Conservation (phyloP, 2,329 filamentous ascomycete species). For the Chaetomium sp. region DNA sequence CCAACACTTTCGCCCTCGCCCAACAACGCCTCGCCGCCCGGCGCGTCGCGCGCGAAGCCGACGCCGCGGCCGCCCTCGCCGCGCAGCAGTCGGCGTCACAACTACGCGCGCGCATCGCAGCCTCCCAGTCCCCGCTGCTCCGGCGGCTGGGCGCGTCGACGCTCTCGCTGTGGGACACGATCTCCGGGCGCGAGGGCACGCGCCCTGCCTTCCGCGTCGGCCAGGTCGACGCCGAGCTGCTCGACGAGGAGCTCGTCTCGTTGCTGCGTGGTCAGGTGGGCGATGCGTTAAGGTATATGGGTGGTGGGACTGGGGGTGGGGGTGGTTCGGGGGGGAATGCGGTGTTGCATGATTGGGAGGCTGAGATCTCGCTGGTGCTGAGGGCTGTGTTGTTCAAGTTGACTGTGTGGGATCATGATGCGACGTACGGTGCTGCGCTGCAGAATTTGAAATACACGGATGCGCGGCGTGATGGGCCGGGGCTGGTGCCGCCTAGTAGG, state of each 20-base stretch:
- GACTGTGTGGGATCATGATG: conserved; percentile 93
- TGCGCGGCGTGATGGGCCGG: conserved; percentile 65
- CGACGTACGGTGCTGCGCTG: conserved; percentile 88
- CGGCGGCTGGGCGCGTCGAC: conserved; percentile 60
- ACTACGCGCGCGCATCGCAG: conserved; percentile 50
- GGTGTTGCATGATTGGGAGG: conserved; percentile 80
- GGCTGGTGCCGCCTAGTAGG: conserved; percentile 70
- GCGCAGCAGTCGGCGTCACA: conserved; percentile 46
- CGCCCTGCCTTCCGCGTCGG: conserved; percentile 88
- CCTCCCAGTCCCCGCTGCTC: conserved; percentile 57
- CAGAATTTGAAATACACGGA: conserved; percentile 92
- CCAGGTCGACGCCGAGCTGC: conserved; percentile 91
- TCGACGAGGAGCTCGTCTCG: conserved; percentile 90
- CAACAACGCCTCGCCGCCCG: conserved; percentile 84
- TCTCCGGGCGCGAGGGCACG: conserved; percentile 75
- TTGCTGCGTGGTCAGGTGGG: conserved; percentile 83
- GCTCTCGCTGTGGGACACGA: conserved; percentile 66
- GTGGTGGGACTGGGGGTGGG: conserved; percentile 64
- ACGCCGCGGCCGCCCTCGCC: conserved; percentile 59
- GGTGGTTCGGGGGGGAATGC: conserved; percentile 63
- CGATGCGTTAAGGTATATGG: conserved; percentile 85
- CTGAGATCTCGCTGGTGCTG: conserved; percentile 79
- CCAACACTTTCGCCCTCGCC: conserved; percentile 73
- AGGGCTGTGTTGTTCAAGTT: conserved; percentile 88
- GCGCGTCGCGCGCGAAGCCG: conserved; percentile 72